phyloP scores from a whole-genome alignment of 495 filamentous ascomycete genomes.

The Xylaria venustula region DNA sequence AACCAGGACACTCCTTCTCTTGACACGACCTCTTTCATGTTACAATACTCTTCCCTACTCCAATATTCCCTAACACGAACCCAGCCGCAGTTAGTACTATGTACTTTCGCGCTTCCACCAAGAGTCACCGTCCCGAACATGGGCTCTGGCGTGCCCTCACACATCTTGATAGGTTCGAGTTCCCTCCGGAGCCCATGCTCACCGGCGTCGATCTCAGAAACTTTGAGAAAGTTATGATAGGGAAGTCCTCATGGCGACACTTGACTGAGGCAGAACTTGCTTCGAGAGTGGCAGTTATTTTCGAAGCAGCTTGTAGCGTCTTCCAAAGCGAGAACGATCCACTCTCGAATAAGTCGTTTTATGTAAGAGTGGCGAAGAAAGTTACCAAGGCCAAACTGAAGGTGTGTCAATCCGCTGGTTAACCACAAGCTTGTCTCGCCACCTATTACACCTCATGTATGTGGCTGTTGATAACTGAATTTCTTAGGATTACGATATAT shows the following conservation, averaged over 20 bases:
- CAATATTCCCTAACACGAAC: too few relatives aligned
- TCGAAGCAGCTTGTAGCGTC: background rate
- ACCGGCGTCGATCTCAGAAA: background rate
- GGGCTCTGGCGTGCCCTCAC: background rate
- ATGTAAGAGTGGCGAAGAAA: background rate
- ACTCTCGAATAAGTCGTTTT: background rate
- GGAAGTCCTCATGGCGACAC: background rate
- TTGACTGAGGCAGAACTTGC: background rate
- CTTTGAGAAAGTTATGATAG: background rate
- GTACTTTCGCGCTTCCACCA: background rate
- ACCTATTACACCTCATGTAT: background rate
- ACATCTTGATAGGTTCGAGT: background rate
- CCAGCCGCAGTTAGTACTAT: background rate
- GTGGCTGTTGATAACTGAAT: background rate
- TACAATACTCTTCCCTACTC: too few relatives aligned
- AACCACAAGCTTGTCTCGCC: background rate
- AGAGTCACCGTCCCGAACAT: background rate
- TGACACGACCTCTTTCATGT: too few relatives aligned
- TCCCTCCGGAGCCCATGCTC: background rate
- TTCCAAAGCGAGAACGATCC: background rate
- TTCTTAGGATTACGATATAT: background rate
- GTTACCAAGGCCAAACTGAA: background rate
- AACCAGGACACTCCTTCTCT: too few relatives aligned
- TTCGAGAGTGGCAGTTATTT: background rate
- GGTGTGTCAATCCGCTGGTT: background rate